phyloP scores from a whole-genome alignment of 1,139 yeast genomes.

The Debaryomyces udenii region DNA sequence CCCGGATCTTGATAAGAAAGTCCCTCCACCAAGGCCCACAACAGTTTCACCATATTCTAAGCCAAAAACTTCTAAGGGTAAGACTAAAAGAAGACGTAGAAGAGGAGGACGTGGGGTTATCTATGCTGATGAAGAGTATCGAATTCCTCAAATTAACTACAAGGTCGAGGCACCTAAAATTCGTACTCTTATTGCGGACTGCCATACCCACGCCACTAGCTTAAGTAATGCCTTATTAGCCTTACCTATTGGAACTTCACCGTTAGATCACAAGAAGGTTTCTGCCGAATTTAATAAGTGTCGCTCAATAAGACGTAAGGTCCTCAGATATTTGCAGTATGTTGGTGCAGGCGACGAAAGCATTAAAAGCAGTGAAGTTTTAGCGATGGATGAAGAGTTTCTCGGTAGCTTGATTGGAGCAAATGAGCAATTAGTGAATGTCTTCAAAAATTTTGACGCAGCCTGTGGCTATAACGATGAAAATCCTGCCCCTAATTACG shows the following conservation, averaged over 20 bases:
- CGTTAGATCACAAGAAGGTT: conserved; percentile 65
- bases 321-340: conserved; percentile 78
- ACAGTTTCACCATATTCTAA: conserved; percentile 26
- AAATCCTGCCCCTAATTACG: conserved; percentile 41
- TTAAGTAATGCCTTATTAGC: conserved; percentile 64
- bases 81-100: conserved; percentile 19
- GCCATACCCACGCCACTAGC: conserved; percentile 75
- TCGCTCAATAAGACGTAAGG: conserved; percentile 72
- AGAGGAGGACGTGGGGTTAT: conserved; percentile 25
- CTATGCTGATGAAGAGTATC: conserved; percentile 58
- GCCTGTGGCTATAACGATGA: conserved; percentile 41
- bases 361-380: conserved; percentile 31
- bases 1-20: conserved; percentile 17
- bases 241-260: conserved; percentile 54
- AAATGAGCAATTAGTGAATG: conserved; percentile 81
- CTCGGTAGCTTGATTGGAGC: conserved; percentile 85
- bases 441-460: conserved; percentile 67
- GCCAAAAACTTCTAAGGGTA: conserved; percentile 8
- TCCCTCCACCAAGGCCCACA: conserved; percentile 36
- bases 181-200: conserved; percentile 68
- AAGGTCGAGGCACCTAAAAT: conserved; percentile 76
- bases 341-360: conserved; percentile 58
- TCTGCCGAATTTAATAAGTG: conserved; percentile 70
- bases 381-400: conserved; percentile 67
- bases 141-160: conserved; percentile 70